These are phyloP conservation scores for Fusarium clavum DNA, from an alignment of 2,329 filamentous ascomycete species.

Conservation along the genomic window DNA sequence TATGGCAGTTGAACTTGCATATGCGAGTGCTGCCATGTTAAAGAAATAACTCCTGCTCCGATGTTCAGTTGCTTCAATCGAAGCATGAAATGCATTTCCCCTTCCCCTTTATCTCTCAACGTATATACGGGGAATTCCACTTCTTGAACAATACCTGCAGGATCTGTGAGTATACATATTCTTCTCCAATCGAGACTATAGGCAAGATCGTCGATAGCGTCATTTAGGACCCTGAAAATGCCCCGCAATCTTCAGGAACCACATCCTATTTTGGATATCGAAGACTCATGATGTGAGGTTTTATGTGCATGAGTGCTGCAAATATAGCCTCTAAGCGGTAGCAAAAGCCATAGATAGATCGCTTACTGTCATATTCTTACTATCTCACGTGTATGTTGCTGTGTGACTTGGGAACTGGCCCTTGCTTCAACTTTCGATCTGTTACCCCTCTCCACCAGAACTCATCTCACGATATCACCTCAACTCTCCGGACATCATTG, in stretches of 20 bases:
- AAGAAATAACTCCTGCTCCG: not conserved
- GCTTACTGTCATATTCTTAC: not conserved
- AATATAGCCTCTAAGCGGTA: not conserved
- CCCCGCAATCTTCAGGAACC: conserved; percentile 17
- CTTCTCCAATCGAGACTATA: conserved; percentile 12
- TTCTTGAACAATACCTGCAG: not conserved
- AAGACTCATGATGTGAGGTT: conserved; percentile 24
- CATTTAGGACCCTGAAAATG: conserved; percentile 23
- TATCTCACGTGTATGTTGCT: not conserved
- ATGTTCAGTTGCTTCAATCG: not conserved
- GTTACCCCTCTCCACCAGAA: conserved; percentile 27
- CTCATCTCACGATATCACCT: conserved; percentile 7
- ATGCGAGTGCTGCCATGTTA: not conserved
- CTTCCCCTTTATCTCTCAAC: not conserved
- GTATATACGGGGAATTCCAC: not conserved
- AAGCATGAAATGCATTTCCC: not conserved
- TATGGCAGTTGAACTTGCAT: conserved; percentile 4
- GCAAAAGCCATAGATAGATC: not conserved
- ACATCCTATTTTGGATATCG: conserved; percentile 9
- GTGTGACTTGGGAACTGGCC: not conserved
- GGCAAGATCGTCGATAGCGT: conserved; percentile 37
- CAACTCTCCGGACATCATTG: not conserved
- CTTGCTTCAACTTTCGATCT: not conserved
- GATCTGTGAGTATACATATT: conserved; percentile 24
- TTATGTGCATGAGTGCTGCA: not conserved